A percentile compares a stretch with the other conserved stretches of the same genome.
phyloP scores from a whole-genome alignment of 495 filamentous ascomycete species.

The Glarea lozoyensis region DNA sequence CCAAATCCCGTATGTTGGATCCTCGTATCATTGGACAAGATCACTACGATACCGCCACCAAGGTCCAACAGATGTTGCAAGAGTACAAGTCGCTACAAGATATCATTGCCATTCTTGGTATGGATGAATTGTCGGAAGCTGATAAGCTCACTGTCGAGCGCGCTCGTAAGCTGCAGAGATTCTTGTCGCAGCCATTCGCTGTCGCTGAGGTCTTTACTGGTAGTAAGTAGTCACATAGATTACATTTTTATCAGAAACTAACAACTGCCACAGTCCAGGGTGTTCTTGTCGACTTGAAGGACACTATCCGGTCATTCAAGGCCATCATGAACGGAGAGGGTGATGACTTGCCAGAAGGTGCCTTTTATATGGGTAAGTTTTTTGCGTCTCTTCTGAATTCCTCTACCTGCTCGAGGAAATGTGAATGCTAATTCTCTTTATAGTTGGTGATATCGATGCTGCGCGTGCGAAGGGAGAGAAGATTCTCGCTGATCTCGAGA shows the following conservation, averaged over 20 bases:
- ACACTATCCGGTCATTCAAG: conserved; percentile 96
- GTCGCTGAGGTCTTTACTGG: conserved; percentile 96
- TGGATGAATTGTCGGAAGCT: conserved; percentile 98
- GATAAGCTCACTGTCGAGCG: conserved; percentile 99
- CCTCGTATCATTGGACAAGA: conserved; percentile 95
- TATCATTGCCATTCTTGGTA: conserved; percentile 98
- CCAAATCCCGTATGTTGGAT: conserved; percentile 99
- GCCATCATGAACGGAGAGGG: conserved; percentile 89
- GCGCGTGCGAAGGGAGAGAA: conserved; percentile 97
- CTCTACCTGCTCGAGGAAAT: too few relatives aligned
- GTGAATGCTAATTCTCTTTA: conserved; percentile 1
- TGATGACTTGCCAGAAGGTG: conserved; percentile 92
- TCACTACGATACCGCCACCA: conserved; percentile 90
- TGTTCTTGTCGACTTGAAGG: conserved; percentile 93
- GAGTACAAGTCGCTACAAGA: conserved; percentile 99
- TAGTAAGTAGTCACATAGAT: conserved; percentile 1
- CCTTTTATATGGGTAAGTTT: conserved; percentile 90
- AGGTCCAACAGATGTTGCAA: conserved; percentile 97
- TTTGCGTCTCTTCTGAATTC: too few relatives aligned
- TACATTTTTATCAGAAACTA: background rate
- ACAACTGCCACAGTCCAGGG: conserved; percentile 35
- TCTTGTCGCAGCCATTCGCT: conserved; percentile 98
- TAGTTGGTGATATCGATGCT: conserved; percentile 89
- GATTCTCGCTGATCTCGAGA: conserved; percentile 81
- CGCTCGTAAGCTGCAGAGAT: conserved; percentile 98